Evolutionary conservation across 2,329 filamentous ascomycete species (phyloP), one percentile per base, ranked within the genome.

Genomic region (Fusarium tanahbumbuense): DNA sequence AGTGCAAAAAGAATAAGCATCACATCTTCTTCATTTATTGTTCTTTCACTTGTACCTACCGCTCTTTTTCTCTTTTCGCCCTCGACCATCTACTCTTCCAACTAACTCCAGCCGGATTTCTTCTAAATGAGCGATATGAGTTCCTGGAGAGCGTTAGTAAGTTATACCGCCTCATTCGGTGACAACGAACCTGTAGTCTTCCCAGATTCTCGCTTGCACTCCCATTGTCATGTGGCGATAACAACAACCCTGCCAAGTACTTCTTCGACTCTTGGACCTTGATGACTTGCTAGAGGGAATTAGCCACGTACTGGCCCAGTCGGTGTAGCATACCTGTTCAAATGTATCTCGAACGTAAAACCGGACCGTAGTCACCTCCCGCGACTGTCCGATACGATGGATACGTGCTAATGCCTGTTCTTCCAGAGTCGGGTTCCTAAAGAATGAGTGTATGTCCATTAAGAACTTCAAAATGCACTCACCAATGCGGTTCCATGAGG

Each of bases 401-500:
- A 82, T 76, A 15, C 81, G 74, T 2, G 80, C 79, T 1, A 84
- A 68, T 1, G 82, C 82, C 65, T 84, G 81, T 6, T 83, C 82
- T 64, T 84, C 81, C 0, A 83, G 49, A 1, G 79, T 81, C 2
- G 81, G 82, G 20, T 83, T 85, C 80, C 82, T 78, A 1, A 1
- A 0, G 8, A 8, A 0, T 54, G 23, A 60, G 67, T 16, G 3
- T 1, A 2, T 16, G 3, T 2, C 18, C 6, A 13, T 3, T 2
- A 5, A 27, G 1, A 1, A 20, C 0, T 5, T 8, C 1, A 2
- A 6, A 1, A 3, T 13, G 13, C 18, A n/a, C 71, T 61, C 68
- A 81, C 79, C 80, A 83, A n/a, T 86, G 84, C 0, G 85, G 84
- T 55, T 87, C 85, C 76, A 87, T 81, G 1, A 87, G 77, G 48